Evolutionary conservation across 805 yeast genomes (phyloP), one percentile per base, ranked within the genome.

Genomic region (Yarrowia sp.): DNA sequence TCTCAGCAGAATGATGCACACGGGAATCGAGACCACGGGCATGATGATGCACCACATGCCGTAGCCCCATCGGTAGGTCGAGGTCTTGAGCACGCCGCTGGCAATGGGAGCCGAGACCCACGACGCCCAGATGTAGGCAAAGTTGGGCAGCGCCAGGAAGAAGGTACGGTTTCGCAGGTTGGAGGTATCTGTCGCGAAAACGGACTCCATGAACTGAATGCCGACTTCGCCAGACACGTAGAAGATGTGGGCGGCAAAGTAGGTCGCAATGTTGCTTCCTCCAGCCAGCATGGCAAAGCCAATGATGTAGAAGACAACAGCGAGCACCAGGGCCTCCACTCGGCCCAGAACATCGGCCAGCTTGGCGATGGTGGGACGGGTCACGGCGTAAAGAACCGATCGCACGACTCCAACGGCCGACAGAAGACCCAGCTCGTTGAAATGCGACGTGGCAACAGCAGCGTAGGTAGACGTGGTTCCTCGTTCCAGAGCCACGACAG

Each of bases 1-100:
- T 14, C 58, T 19, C 9, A 52, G 20, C n/a, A 52, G 86, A 69
- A 78, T 79, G 69, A 79, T 80, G 33, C 75, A 69, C 24, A 87
- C 90, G 58, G 89, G 77, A 0, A 93, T 91, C 7, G 83, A 94
- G 71, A 90, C 63, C 39, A 77, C 78, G 1, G 85, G 85, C 58
- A 52, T 52, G 70, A 79, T 75, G 34, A 83, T 78, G 42, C 83
- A 79, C 76, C 83, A 84, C 75, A 82, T 78, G 66, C 85, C 85
- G 71, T 79, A 82, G 36, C 85, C 58, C 58, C 58, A 52, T 38
- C 58, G 43, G 30, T 52, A 52, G 7, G 58, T 52, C 12, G 69
- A 71, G 40, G 69, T 70, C n/a, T 76, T 72, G 33, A 82, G 73
- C 8, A 72, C 69, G 5, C 71, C 61, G n/a, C 68, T 68, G 24